Base-by-base conservation (phyloP, 2,329 filamentous ascomycete species). In the Uncinocarpus reesii region DNA sequence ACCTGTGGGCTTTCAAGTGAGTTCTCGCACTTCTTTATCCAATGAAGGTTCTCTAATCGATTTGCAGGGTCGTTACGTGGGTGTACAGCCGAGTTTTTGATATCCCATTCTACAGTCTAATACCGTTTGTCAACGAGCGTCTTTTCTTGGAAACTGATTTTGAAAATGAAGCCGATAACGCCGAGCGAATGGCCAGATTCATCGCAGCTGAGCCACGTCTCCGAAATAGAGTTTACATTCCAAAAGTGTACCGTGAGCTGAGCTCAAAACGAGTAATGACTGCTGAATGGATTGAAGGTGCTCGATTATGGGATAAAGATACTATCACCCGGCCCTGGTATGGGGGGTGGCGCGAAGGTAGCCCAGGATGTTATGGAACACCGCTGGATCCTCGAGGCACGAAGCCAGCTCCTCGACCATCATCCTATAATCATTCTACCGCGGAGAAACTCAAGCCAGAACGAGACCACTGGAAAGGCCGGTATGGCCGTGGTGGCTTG, bases 201-300 rank as follows among this genome's bases (percentile, higher is more conserved):
- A 81, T 96, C 41, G 76, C 79, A 37, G 73, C 73, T 16, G 92
- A 96, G 63, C 80, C 84, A 18, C 75, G 83, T 21, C 72, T 98
- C 29, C 79, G 80, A 20, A 81, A 80, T 38, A 76, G 87, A 26
- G 89, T 96, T 1, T 95, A 96, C 63, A 82, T 98, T 6, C 92
- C 92, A 0, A 77, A 80, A 32, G 81, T 94, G 7, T 90, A 93
- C 63, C 74, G 81, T 3, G 87, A 95, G 52, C 76, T 95, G 23
- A 88, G 80, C 45, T 88, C 84, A 13, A 84, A 75, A 61, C 78
- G 92, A 31, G 81, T 98, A 42, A 83, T 98, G 72, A 93, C 89
- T 0, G 88, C 90, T 0, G 92, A 98, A 64, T 98, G 92, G 92
- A 93, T 98, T 51, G 92, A 98, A 66, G 92, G 92, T 5, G 80